Evolutionary conservation across 768 basidiomycete genomes (phyloP).

Genomic region (Suillus lakei): DNA sequence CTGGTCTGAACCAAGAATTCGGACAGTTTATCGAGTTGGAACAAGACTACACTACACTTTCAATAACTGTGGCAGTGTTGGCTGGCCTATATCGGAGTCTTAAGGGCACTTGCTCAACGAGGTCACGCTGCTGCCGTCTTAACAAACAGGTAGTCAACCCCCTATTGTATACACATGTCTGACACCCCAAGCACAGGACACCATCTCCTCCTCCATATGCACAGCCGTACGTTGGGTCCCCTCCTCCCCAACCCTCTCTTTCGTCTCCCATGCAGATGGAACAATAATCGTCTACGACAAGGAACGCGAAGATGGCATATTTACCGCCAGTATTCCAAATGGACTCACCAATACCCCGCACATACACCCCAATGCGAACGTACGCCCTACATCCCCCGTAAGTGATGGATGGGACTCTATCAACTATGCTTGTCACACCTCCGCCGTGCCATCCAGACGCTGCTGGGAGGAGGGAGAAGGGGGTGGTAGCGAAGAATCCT

Average conservation of each 20-base stretch:
- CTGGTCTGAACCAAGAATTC: too few relatives aligned
- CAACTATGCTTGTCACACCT: slow-evolving; percentile 59
- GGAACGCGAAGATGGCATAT: slow-evolving; percentile 85
- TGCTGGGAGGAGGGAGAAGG: slow-evolving; percentile 58
- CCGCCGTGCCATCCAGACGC: slow-evolving; percentile 84
- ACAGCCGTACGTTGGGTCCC: slow-evolving; percentile 94
- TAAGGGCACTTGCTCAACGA: too few relatives aligned
- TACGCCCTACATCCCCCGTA: slow-evolving; percentile 27
- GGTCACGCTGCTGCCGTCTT: slow-evolving; percentile 81
- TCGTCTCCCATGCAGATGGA: slow-evolving; percentile 88
- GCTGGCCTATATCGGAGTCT: too few relatives aligned
- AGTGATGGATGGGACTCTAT: slow-evolving; percentile 72
- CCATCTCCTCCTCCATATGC: slow-evolving; percentile 79
- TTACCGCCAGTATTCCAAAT: slow-evolving; percentile 63
- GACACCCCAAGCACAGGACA: slow-evolving; percentile 51
- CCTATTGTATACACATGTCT: slow-evolving; percentile 13
- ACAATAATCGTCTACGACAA: slow-evolving; percentile 90
- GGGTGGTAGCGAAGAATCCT: slow-evolving; percentile 80
- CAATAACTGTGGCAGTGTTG: too few relatives aligned
- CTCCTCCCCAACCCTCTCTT: slow-evolving; percentile 77
- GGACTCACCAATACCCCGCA: slow-evolving; percentile 33
- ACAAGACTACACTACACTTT: too few relatives aligned
- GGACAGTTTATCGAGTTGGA: too few relatives aligned
- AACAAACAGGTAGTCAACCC: slow-evolving; percentile 72
- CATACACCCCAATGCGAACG: slow-evolving; percentile 34